Percentiles rank a stretch among this genome's conserved stretches.
These are phyloP conservation scores for Codiaeum variegatum DNA, from an alignment of 441 rosid species.

Conservation along the genomic window DNA sequence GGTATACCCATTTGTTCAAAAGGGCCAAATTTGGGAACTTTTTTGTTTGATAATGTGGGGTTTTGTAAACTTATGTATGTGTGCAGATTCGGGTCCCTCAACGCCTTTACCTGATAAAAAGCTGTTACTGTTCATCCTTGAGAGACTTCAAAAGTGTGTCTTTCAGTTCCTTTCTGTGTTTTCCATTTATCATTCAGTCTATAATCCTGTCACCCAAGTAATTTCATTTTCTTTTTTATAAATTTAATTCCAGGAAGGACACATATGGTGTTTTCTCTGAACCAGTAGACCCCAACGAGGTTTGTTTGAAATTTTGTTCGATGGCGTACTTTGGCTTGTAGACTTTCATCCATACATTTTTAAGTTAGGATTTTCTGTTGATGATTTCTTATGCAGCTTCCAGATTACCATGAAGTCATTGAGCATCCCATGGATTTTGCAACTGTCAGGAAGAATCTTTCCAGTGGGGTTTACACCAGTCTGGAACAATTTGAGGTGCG, in stretches of 20 bases:
- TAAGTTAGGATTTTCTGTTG: background rate
- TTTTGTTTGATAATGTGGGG: constrained; percentile 11
- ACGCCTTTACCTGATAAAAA: constrained; percentile 83
- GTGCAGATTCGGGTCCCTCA: constrained; percentile 57
- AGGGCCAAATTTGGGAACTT: constrained; percentile 7
- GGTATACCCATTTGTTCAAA: constrained; percentile 12
- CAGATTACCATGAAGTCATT: constrained; percentile 76
- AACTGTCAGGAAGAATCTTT: constrained; percentile 64
- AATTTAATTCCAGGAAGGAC: constrained; percentile 65
- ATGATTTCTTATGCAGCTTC: constrained; percentile 53
- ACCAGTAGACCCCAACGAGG: constrained; percentile 89
- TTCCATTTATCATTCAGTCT: constrained; percentile 16
- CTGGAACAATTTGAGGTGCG: constrained; percentile 83
- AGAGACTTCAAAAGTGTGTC: constrained; percentile 84
- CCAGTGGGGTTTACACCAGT: constrained; percentile 44
- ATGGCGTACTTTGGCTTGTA: constrained; percentile 14
- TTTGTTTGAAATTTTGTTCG: constrained; percentile 22
- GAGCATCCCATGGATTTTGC: constrained; percentile 81
- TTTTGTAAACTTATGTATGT: background rate
- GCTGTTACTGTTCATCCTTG: constrained; percentile 75
- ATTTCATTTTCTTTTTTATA: background rate
- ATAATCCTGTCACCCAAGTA: constrained; percentile 20
- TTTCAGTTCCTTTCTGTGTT: constrained; percentile 18
- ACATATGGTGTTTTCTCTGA: constrained; percentile 85
- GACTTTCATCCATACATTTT: constrained; percentile 1